Percentiles rank a stretch among this genome's conserved stretches.
Evolutionary conservation across 202 grass and related monocot genomes (phyloP).

Genomic region (Carex arenaria): DNA sequence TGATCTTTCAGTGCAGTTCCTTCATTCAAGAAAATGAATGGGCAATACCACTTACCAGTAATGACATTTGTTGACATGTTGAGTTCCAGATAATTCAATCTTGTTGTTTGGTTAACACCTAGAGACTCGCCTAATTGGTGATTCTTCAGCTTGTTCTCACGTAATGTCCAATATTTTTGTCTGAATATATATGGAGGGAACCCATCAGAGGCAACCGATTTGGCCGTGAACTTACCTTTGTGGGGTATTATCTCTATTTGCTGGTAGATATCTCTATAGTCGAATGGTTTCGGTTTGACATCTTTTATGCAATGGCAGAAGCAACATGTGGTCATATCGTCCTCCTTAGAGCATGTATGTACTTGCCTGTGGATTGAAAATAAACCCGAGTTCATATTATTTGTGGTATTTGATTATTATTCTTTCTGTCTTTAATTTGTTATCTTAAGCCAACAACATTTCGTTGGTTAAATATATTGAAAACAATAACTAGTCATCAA

Average conservation of each 20-base stretch:
- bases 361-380: constrained; percentile 24
- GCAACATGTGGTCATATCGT: constrained; percentile 29
- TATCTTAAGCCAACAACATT: background rate
- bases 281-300: constrained; percentile 25
- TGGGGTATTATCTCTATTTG: constrained; percentile 37
- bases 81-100: background rate
- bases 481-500: background rate
- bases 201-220: constrained; percentile 34
- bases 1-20: constrained; percentile 1
- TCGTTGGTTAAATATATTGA: background rate
- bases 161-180: constrained; percentile 26
- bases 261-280: constrained; percentile 39
- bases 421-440: background rate
- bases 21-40: constrained; percentile 37
- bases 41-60: constrained; percentile 40
- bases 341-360: constrained; percentile 32
- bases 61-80: background rate
- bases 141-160: constrained; percentile 7
- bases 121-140: constrained; percentile 26
- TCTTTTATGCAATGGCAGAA: constrained; percentile 22
- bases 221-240: constrained; percentile 35
- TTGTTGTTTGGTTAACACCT: constrained; percentile 18
- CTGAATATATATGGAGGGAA: constrained; percentile 26
- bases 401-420: background rate
- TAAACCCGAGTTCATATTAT: background rate